These are phyloP conservation scores for Lomentospora prolificans DNA, from an alignment of 2,329 filamentous ascomycete species.

Conservation along the genomic window DNA sequence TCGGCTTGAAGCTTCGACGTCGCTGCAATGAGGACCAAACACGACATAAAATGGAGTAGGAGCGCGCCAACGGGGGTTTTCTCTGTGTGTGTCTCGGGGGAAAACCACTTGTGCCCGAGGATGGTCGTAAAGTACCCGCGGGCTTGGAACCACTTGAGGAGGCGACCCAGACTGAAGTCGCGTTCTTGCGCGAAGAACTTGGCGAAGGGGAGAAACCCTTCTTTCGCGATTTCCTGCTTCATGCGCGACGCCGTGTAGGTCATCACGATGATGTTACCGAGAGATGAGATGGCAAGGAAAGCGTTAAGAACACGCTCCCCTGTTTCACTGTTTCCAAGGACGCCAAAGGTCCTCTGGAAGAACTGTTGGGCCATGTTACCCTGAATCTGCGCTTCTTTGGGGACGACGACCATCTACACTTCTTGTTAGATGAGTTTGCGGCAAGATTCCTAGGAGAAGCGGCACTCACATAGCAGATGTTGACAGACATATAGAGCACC, in stretches of 20 bases:
- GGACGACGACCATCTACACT: conserved; percentile 30
- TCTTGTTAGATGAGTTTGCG: conserved; percentile 17
- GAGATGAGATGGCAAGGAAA: conserved; percentile 41
- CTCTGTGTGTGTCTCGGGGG: conserved; percentile 24
- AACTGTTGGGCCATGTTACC: conserved; percentile 21
- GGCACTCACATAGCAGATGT: conserved; percentile 24
- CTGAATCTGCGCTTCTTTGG: conserved; percentile 15
- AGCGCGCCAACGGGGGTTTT: conserved; percentile 26
- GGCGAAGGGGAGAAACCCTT: conserved; percentile 42
- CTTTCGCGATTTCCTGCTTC: conserved; percentile 52
- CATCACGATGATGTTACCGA: conserved; percentile 48
- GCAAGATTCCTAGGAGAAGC: conserved; percentile 14
- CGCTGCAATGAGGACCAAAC: conserved; percentile 24
- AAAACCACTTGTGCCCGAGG: conserved; percentile 19
- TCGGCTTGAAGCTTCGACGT: conserved; percentile 18
- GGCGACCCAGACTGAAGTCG: conserved; percentile 23
- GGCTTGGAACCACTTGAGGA: conserved; percentile 21
- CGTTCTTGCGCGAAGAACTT: conserved; percentile 34
- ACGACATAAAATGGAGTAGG: conserved; percentile 22
- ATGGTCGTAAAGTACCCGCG: conserved; percentile 20
- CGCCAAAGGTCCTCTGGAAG: conserved; percentile 22
- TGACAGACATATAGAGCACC: conserved; percentile 26
- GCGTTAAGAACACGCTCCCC: conserved; percentile 31
- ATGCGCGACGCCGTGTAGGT: conserved; percentile 46
- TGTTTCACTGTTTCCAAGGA: conserved; percentile 16